Percentiles rank a stretch among this genome's conserved stretches.
Conservation (phyloP, 1,284 basidiomycete genomes). For the Melampsora americana region DNA sequence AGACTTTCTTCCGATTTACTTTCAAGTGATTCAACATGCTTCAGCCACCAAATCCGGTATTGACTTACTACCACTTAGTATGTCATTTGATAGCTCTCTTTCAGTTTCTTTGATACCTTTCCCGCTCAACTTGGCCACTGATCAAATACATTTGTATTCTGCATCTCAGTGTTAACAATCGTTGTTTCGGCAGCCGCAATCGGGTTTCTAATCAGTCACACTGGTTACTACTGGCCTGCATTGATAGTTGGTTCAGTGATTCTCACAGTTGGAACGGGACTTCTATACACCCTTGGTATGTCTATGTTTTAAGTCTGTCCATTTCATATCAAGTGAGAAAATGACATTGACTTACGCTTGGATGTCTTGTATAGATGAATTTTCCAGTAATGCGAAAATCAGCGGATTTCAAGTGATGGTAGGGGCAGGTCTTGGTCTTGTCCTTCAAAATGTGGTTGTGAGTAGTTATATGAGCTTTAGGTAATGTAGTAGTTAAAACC, state of each 20-base stretch:
- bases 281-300: slow-evolving; percentile 2
- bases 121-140: too few species aligned
- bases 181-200: not conserved
- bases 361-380: not conserved
- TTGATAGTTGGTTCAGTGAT: not conserved
- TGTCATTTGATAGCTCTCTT: not conserved
- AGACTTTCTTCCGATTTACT: slow-evolving; percentile 1
- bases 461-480: not conserved
- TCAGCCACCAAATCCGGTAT: not conserved
- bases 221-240: slow-evolving; percentile 4
- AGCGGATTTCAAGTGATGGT: not conserved
- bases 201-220: not conserved
- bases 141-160: too few species aligned
- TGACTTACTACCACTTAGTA: not conserved
- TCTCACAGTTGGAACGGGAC: not conserved
- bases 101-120: too few species aligned
- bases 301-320: not conserved
- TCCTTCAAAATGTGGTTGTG: not conserved
- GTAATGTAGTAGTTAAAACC: too few species aligned
- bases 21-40: not conserved
- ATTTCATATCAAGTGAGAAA: not conserved
- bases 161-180: not conserved
- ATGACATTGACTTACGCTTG: not conserved
- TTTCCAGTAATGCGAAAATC: not conserved
- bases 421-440: not conserved